Percentiles rank a stretch among this genome's conserved stretches.
phyloP scores from a whole-genome alignment of 768 basidiomycete genomes.

The Lactarius akahatsu region DNA sequence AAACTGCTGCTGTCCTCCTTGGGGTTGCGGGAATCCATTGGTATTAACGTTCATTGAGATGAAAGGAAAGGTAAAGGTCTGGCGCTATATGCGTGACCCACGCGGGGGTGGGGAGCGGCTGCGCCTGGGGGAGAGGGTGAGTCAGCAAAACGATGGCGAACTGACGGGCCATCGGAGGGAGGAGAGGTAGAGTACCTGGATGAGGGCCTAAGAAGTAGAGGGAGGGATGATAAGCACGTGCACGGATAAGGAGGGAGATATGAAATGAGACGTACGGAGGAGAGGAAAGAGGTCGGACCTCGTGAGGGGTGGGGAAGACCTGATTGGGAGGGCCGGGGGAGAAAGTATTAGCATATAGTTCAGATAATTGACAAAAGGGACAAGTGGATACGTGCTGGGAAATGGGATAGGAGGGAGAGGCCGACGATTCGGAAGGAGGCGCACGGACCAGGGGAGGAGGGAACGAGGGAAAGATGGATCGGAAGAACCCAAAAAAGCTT shows the following conservation, averaged over 20 bases:
- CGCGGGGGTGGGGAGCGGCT: constrained; percentile 9
- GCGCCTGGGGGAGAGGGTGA: not conserved
- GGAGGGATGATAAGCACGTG: constrained; percentile 22
- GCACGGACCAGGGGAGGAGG: constrained; percentile 25
- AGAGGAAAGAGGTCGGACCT: constrained; percentile 8
- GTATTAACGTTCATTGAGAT: constrained; percentile 27
- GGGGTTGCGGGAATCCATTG: constrained; percentile 25
- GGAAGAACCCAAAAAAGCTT: constrained; percentile 30
- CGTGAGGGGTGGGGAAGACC: constrained; percentile 17
- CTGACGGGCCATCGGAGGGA: constrained; percentile 13
- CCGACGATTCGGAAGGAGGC: constrained; percentile 19
- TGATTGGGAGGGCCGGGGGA: constrained; percentile 15
- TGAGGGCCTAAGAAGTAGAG: not conserved
- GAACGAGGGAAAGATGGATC: constrained; percentile 17
- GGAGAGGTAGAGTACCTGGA: constrained; percentile 16
- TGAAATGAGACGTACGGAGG: constrained; percentile 1
- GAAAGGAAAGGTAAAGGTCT: not conserved
- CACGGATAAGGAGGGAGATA: constrained; percentile 15
- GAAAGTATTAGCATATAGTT: constrained; percentile 24
- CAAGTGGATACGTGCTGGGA: constrained; percentile 13
- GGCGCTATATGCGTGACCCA: constrained; percentile 15
- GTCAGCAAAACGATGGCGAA: constrained; percentile 14
- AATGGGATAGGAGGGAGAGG: constrained; percentile 18
- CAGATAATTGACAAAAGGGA: constrained; percentile 9
- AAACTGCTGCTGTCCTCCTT: constrained; percentile 26